phyloP scores from a whole-genome alignment of 176 grass and related monocot species.

The Alloteropsis semialata region DNA sequence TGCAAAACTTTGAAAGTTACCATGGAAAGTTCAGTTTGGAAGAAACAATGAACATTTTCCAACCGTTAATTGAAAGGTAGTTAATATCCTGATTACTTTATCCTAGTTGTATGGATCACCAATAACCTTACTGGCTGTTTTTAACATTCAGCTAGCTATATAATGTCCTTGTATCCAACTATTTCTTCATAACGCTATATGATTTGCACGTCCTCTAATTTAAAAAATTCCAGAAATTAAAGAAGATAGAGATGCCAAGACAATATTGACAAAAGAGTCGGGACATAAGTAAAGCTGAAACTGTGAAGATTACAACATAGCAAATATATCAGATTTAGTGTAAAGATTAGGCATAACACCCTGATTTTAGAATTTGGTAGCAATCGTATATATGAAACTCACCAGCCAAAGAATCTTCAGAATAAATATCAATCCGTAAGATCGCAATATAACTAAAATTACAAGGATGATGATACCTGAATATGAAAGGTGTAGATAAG shows the following conservation, averaged over 20 bases:
- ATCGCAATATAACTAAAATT: neutral
- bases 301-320: neutral
- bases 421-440: neutral
- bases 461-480: constrained; percentile 49
- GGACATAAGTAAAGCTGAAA: neutral
- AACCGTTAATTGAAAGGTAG: neutral
- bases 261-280: neutral
- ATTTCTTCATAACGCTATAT: neutral
- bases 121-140: neutral
- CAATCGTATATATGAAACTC: neutral
- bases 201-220: neutral
- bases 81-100: neutral
- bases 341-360: neutral
- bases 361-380: neutral
- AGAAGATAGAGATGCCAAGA: neutral
- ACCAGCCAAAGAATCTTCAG: neutral
- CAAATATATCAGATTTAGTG: neutral
- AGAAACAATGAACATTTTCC: neutral
- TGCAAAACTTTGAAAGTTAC: neutral
- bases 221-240: neutral
- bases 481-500: constrained; percentile 59
- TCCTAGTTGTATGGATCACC: neutral
- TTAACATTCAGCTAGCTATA: neutral
- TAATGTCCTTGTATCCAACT: neutral
- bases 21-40: neutral